Evolutionary conservation across 768 basidiomycete genomes (phyloP).

Genomic region (Suillus alpinus): DNA sequence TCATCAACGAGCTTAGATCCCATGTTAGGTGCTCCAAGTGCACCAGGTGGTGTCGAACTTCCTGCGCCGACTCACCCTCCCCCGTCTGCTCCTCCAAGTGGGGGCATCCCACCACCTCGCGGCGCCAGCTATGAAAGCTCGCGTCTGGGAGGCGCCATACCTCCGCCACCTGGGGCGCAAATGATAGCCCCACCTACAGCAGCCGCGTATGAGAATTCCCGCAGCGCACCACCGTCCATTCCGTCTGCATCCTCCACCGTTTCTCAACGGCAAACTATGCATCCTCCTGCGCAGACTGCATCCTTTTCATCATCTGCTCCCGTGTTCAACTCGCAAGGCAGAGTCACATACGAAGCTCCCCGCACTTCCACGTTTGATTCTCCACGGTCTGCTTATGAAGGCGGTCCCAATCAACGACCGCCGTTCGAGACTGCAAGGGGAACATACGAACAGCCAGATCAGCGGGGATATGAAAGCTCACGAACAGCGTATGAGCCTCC

Average conservation of each 20-base stretch:
- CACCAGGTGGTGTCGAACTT: slow-evolving; percentile 32
- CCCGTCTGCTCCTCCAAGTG: slow-evolving; percentile 10
- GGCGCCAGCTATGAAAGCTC: slow-evolving; percentile 10
- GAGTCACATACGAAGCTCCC: not conserved
- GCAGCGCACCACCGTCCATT: slow-evolving; percentile 2
- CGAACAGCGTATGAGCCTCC: slow-evolving; percentile 23
- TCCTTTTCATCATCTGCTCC: not conserved
- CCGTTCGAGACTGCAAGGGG: slow-evolving; percentile 6
- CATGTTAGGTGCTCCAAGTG: slow-evolving; percentile 31
- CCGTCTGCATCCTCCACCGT: not conserved
- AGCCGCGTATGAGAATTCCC: slow-evolving; percentile 8
- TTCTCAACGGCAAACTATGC: not conserved
- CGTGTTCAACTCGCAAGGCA: slow-evolving; percentile 1
- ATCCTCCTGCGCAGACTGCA: not conserved
- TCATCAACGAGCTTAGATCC: slow-evolving; percentile 28
- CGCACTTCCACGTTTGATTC: not conserved
- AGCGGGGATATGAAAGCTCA: slow-evolving; percentile 29
- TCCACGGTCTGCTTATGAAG: slow-evolving; percentile 12
- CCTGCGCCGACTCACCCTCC: slow-evolving; percentile 8
- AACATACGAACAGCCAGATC: slow-evolving; percentile 26
- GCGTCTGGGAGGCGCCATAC: slow-evolving; percentile 7
- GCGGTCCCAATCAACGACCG: slow-evolving; percentile 4
- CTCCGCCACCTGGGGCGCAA: slow-evolving; percentile 18
- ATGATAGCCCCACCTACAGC: slow-evolving; percentile 13
- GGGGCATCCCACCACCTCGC: slow-evolving; percentile 10